Evolutionary conservation across 495 filamentous ascomycete genomes (phyloP), one percentile per base, ranked within the genome.

Genomic region (Aspergillus ellipticus): DNA sequence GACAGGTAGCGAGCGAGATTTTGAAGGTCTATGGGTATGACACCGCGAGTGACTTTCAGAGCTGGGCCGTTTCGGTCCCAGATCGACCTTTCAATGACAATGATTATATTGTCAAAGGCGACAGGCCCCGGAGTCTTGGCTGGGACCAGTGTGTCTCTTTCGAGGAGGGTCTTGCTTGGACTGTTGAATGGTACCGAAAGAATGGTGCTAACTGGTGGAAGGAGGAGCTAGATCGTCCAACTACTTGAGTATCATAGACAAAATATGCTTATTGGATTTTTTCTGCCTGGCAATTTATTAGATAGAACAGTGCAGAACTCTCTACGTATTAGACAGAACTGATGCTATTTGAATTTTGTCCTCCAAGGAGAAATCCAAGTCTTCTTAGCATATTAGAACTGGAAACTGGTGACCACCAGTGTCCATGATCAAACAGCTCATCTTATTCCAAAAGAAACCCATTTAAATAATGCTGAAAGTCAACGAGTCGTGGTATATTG

Each of bases 61-160:
- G 17, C 10, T 42, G 20, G 15, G 37, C 57, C 4, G 72, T 76
- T 20, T 85, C 79, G 79, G 76, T 89, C 42, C 74, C 78, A 48
- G 88, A 89, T 65, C 77, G 88, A 17, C 87, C 86, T 1, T 90
- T 87, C 70, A 89, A 89, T 65, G 88, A 91, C 59, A 79, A 81
- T 47, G 70, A 85, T 16, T 89, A 89, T 56, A 85, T 82, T 4
- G 80, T 88, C 15, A 84, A 90, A 58, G 84, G 81, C 15, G 75
- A 76, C 24, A 89, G 89, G 67, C 76, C 90, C 54, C 64, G 75
- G 8, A 63, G 68, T 46, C 76, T 91, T 6, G 88, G 88, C 15
- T 91, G 88, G 88, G 60, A 76, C 19, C 88, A 85, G 64, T 80
- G 80, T 63, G 83, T 77, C 3, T 62, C 60, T 28, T 87, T 89